Base-by-base conservation (phyloP, 1,284 basidiomycete genomes). In the Leccinum huronense region DNA sequence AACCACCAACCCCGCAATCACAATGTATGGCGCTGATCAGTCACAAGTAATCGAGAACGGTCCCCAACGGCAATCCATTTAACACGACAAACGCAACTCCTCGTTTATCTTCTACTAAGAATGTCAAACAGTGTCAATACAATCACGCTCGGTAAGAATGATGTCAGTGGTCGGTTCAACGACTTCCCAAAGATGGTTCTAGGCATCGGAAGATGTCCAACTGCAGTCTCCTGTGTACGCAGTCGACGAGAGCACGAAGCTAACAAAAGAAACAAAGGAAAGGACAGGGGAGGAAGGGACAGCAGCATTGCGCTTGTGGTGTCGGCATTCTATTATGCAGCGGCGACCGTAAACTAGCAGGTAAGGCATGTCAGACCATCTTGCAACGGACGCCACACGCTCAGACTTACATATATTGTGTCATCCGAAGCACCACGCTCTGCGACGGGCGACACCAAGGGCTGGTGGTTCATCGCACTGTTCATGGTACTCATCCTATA, bases 371-470 rank as follows among this genome's bases (percentile, higher is more conserved):
- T 68, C 53, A 68, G 59, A 58, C 54, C 23, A 10, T 42, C 57
- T 45, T 36, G 16, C 38, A 63, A 61, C 36, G 31, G 27, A 62
- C 5, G 6, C 13, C 2, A 2, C 31, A 30, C 48, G 45, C 5
- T 33, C 34, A 31, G 55, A 58, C 84, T 77, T 66, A 88, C 85
- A 75, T 89, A 89, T 73, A 87, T 76, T 45, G 77, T 74, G 72
- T 90, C 88, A 69, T 89, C 88, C 62, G 88, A 75, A 42, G 77
- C 75, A 65, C 86, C 88, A 69, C 86, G 87, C 73, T 89, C 84
- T 5, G 83, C 84, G 38, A 81, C 69, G 33, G 86, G 79, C 60
- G 84, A 79, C 59, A 84, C 74, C 40, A 75, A 80, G n/a, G 86
- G 83, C 70, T 88, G 84, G 69, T 89, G 87, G 74, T 89, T 90